These are phyloP conservation scores for Apiospora phragmitis DNA, from an alignment of 2,329 filamentous ascomycete species.

Conservation along the genomic window DNA sequence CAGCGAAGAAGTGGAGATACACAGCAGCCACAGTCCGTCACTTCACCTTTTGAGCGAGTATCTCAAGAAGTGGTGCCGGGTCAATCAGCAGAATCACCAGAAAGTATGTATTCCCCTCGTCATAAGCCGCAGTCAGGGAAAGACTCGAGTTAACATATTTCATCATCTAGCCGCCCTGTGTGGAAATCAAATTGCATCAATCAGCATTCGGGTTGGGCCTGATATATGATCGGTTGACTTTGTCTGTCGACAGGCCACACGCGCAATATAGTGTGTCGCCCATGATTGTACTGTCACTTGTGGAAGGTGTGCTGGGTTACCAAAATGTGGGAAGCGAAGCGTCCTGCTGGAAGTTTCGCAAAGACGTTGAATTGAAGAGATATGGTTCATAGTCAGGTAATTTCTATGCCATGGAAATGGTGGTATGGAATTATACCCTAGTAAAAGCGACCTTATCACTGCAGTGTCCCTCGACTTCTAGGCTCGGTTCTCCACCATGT, in stretches of 20 bases:
- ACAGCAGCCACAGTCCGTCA: constrained; percentile 48
- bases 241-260: constrained; percentile 37
- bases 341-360: constrained; percentile 30
- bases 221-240: constrained; percentile 43
- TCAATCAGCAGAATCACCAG: constrained; percentile 39
- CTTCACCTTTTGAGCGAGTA: constrained; percentile 47
- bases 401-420: background rate
- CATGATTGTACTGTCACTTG: constrained; percentile 44
- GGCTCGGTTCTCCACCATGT: too few relatives aligned
- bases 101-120: constrained; percentile 28
- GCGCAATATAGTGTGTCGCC: constrained; percentile 38
- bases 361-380: constrained; percentile 33
- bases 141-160: background rate
- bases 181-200: constrained; percentile 43
- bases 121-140: background rate
- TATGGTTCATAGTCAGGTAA: background rate
- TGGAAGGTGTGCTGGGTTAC: constrained; percentile 51
- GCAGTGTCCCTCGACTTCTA: too few relatives aligned
- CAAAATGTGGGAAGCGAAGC: constrained; percentile 28
- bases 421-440: too few relatives aligned
- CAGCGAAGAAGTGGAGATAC: constrained; percentile 38
- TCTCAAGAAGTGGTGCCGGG: constrained; percentile 46
- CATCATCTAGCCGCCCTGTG: constrained; percentile 39
- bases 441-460: too few relatives aligned
- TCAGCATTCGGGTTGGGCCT: constrained; percentile 46